Evolutionary conservation across 208 protist species (phyloP).

Genomic region (Crithidia bombi): DNA sequence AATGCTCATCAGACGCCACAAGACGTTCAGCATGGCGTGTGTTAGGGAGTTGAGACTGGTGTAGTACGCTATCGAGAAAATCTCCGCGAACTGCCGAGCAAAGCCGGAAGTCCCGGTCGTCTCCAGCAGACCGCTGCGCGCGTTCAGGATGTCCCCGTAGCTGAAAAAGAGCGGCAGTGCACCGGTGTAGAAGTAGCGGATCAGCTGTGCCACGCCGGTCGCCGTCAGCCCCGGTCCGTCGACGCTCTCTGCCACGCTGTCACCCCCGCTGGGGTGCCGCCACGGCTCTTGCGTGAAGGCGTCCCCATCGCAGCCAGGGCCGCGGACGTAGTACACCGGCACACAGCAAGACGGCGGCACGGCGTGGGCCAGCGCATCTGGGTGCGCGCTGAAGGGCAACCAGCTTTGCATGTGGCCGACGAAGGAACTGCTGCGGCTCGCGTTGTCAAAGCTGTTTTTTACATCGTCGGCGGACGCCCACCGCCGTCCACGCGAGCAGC

Average conservation of each 20-base stretch:
- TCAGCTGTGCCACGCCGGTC: conserved; percentile 18
- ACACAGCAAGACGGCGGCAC: background rate
- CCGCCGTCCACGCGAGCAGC: background rate
- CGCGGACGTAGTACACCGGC: conserved; percentile 25
- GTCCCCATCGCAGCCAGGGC: conserved; percentile 9
- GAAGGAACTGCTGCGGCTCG: background rate
- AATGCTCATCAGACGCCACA: conserved; percentile 21
- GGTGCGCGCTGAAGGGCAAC: background rate
- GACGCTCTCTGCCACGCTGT: background rate
- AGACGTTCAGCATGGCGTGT: conserved; percentile 27
- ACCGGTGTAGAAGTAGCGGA: conserved; percentile 33
- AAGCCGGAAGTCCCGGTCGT: background rate
- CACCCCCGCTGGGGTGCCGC: background rate
- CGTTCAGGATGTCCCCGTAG: conserved; percentile 5
- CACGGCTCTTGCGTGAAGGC: conserved; percentile 5
- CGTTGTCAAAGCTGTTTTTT: background rate
- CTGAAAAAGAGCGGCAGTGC: conserved; percentile 25
- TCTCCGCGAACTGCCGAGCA: conserved; percentile 23
- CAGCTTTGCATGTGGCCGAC: background rate
- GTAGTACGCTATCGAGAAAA: conserved; percentile 25
- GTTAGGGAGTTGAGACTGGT: conserved; percentile 26
- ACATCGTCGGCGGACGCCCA: background rate
- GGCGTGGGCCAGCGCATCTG: background rate
- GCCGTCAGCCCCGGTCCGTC: conserved; percentile 8
- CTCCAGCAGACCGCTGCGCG: background rate